These are phyloP conservation scores for Clavispora asparagi DNA, from an alignment of 805 yeast genomes.

Conservation along the genomic window DNA sequence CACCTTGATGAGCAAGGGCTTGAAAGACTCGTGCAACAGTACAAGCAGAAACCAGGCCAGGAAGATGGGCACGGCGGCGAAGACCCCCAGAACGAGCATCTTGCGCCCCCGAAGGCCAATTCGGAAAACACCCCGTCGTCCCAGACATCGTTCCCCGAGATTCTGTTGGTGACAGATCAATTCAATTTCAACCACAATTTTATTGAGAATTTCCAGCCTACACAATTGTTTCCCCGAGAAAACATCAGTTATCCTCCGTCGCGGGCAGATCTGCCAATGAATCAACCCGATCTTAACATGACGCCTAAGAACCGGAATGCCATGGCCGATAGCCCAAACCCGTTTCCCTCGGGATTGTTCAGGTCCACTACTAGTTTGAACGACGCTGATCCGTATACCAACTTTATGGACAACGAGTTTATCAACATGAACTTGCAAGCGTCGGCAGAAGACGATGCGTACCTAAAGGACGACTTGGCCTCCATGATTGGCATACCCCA, in stretches of 20 bases:
- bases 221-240: slow-evolving; percentile 47
- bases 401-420: slow-evolving; percentile 37
- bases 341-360: slow-evolving; percentile 3
- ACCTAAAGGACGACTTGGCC: slow-evolving; percentile 12
- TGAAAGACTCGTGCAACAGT: slow-evolving; percentile 24
- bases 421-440: slow-evolving; percentile 39
- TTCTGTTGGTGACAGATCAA: slow-evolving; percentile 50
- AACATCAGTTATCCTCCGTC: slow-evolving; percentile 33
- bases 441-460: slow-evolving; percentile 11
- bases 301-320: slow-evolving; percentile 2
- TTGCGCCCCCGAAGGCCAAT: slow-evolving; percentile 1
- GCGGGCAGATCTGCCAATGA: slow-evolving; percentile 30
- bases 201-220: slow-evolving; percentile 51
- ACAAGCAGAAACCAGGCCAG: slow-evolving; percentile 16
- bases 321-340: slow-evolving; percentile 2
- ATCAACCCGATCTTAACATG: background rate
- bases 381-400: slow-evolving; percentile 19
- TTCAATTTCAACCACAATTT: slow-evolving; percentile 43
- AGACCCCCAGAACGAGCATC: background rate
- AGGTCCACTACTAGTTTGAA: slow-evolving; percentile 4
- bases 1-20: background rate
- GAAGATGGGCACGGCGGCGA: background rate
- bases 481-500: slow-evolving; percentile 7
- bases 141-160: slow-evolving; percentile 42
- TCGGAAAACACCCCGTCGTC: slow-evolving; percentile 34